These are phyloP conservation scores for Hypomyces perniciosus DNA, from an alignment of 2,329 filamentous ascomycete species.

Conservation along the genomic window DNA sequence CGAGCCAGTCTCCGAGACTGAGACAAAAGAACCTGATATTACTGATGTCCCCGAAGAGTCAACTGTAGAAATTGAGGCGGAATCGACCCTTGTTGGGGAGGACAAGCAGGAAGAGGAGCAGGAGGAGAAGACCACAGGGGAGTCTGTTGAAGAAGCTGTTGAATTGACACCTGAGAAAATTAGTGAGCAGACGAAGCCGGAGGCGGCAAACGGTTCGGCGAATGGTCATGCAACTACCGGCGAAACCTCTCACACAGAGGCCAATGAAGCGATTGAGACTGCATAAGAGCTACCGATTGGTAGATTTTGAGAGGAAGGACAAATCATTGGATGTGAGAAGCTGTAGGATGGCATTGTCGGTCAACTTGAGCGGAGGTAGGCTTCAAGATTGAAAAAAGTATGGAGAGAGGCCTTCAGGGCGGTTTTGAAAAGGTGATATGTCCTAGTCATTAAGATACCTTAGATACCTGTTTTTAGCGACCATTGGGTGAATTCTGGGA, in stretches of 20 bases:
- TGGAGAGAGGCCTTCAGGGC: not conserved
- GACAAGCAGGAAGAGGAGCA: too few relatives aligned
- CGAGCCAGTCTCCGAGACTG: slow-evolving; percentile 2
- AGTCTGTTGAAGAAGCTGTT: slow-evolving; percentile 6
- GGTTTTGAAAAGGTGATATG: slow-evolving; percentile 9
- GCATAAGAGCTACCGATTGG: not conserved
- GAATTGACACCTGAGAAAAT: not conserved
- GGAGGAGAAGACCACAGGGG: not conserved
- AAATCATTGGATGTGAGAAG: slow-evolving; percentile 1
- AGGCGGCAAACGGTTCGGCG: not conserved
- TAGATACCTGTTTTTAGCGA: slow-evolving; percentile 15
- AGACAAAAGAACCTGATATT: not conserved
- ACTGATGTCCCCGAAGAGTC: slow-evolving; percentile 6
- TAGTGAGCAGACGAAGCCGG: slow-evolving; percentile 4
- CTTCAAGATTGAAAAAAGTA: too few relatives aligned
- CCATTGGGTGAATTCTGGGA: slow-evolving; percentile 9
- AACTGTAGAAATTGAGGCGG: not conserved
- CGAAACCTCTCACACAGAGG: not conserved
- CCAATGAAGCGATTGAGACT: not conserved
- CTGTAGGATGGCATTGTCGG: slow-evolving; percentile 2
- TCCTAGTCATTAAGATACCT: slow-evolving; percentile 14
- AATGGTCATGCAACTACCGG: slow-evolving; percentile 2
- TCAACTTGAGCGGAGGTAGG: too few relatives aligned
- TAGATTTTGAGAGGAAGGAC: not conserved
- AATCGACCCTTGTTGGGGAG: too few relatives aligned